These are phyloP conservation scores for Malus orientalis DNA, from an alignment of 306 rosid genomes.

Conservation along the genomic window DNA sequence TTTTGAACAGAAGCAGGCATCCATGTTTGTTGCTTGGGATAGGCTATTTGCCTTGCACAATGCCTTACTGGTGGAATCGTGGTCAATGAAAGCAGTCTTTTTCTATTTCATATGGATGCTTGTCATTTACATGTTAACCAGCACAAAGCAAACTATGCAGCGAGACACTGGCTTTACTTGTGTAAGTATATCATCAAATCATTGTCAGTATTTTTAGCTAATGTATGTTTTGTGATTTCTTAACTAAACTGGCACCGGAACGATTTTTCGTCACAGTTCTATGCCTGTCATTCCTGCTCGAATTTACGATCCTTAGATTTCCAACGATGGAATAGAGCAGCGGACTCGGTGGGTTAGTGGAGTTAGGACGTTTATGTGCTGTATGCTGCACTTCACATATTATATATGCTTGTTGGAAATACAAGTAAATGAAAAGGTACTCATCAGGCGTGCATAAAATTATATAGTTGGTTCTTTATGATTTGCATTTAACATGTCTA, in stretches of 20 bases:
- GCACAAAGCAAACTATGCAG: constrained; percentile 70
- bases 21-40: constrained; percentile 55
- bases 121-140: constrained; percentile 58
- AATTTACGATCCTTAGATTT: background rate
- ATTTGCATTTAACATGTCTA: too few relatives aligned
- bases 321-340: constrained; percentile 3
- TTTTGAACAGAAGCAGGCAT: constrained; percentile 68
- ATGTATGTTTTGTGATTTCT: background rate
- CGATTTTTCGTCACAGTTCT: background rate
- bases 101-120: constrained; percentile 40
- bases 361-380: background rate
- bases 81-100: constrained; percentile 52
- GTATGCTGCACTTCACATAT: background rate
- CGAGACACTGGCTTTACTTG: constrained; percentile 49
- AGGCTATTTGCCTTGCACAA: constrained; percentile 59
- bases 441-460: too few relatives aligned
- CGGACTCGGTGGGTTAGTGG: background rate
- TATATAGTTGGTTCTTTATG: too few relatives aligned
- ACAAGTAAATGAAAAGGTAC: background rate
- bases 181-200: constrained; percentile 18
- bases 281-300: background rate
- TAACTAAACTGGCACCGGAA: background rate
- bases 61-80: constrained; percentile 64
- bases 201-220: too few relatives aligned
- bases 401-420: constrained; percentile 6